Conservation (phyloP, 805 yeast genomes). For the Candida chilensis region DNA sequence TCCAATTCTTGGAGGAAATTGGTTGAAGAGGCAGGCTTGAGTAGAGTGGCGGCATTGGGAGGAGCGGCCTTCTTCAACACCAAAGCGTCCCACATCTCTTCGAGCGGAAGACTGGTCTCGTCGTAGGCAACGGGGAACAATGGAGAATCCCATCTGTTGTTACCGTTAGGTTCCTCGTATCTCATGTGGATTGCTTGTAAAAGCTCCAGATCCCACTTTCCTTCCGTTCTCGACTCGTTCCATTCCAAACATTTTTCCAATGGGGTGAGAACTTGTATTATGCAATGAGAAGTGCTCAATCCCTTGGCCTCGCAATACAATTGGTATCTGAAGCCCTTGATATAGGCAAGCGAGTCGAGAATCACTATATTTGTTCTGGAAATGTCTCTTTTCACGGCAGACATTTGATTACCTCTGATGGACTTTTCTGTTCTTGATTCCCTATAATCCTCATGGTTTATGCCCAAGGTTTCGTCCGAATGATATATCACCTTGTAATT, state of each 20-base stretch:
- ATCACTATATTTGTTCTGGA: slow-evolving; percentile 66
- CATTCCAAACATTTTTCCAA: slow-evolving; percentile 51
- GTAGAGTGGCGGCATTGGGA: slow-evolving; percentile 78
- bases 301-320: slow-evolving; percentile 90
- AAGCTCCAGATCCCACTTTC: slow-evolving; percentile 57
- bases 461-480: slow-evolving; percentile 71
- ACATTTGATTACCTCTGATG: slow-evolving; percentile 75
- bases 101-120: slow-evolving; percentile 48
- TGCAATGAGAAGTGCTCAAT: slow-evolving; percentile 70
- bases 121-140: slow-evolving; percentile 59
- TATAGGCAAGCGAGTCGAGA: slow-evolving; percentile 79
- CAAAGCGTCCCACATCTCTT: slow-evolving; percentile 57
- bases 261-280: slow-evolving; percentile 72
- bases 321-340: slow-evolving; percentile 93
- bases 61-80: slow-evolving; percentile 54
- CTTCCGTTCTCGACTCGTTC: slow-evolving; percentile 31
- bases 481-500: slow-evolving; percentile 59
- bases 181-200: slow-evolving; percentile 68
- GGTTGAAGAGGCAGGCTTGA: slow-evolving; percentile 71
- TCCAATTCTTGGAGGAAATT: slow-evolving; percentile 77
- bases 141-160: slow-evolving; percentile 92
- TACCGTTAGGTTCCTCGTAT: slow-evolving; percentile 87
- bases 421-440: slow-evolving; percentile 74
- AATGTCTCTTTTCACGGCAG: slow-evolving; percentile 81
- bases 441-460: slow-evolving; percentile 54